A percentile compares a stretch with the other conserved stretches of the same genome.
phyloP scores from a whole-genome alignment of 306 rosid species.

The Quercus robur region DNA sequence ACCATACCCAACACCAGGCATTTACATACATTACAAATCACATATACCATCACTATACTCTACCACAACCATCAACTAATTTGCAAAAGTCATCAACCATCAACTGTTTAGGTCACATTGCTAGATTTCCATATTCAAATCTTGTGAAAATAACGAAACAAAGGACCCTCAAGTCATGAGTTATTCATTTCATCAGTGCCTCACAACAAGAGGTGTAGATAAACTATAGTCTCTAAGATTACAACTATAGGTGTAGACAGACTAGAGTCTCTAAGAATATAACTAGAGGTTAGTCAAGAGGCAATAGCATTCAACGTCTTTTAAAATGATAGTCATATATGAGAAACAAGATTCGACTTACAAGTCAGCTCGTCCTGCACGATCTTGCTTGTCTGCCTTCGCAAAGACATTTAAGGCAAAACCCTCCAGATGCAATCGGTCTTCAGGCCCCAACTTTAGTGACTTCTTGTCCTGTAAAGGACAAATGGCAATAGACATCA shows the following conservation, averaged over 20 bases:
- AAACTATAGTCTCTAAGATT: neutral
- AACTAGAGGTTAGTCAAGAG: neutral
- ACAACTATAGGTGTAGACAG: neutral
- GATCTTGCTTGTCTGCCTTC: constrained; percentile 98
- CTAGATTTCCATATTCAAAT: too few relatives aligned
- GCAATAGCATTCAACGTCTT: neutral
- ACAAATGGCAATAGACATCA: neutral
- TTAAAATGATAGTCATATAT: neutral
- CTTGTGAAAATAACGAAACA: too few relatives aligned
- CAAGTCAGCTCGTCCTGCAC: constrained; percentile 93
- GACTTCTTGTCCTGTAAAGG: constrained; percentile 84
- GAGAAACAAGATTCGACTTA: constrained; percentile 28
- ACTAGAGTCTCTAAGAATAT: neutral
- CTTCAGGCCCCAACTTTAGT: constrained; percentile 81
- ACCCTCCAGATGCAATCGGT: constrained; percentile 83
- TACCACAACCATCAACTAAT: too few relatives aligned
- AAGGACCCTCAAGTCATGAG: neutral
- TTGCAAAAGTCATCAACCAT: too few relatives aligned
- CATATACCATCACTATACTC: too few relatives aligned
- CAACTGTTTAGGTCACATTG: too few relatives aligned
- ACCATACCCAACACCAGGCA: too few relatives aligned
- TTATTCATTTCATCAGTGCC: neutral
- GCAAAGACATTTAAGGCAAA: constrained; percentile 88
- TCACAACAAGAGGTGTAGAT: neutral
- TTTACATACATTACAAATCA: too few relatives aligned